Base-by-base conservation (phyloP, 805 yeast genomes). In the Jamesozyma rosinii region DNA sequence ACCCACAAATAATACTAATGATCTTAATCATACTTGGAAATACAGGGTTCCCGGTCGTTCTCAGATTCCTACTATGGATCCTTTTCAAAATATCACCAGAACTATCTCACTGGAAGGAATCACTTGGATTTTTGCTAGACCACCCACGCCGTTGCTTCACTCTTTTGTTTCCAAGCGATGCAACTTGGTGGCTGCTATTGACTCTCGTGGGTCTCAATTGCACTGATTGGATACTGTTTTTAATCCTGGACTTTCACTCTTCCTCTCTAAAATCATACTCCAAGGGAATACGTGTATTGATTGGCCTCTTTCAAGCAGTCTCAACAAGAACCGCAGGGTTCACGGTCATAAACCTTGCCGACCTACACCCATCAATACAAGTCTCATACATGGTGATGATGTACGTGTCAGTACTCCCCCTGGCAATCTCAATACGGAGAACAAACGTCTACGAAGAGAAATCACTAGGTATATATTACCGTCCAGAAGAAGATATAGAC, bases 131-230 rank as follows among this genome's bases (percentile, higher is more conserved):
- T 52, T 63, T 90, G 43, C 68, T 90, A 37, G 96, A 89, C 48
- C 98, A 90, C 63, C 98, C 98, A 1, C 77, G 98, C 55, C 81
- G 98, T 52, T 90, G 97, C 58, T 92, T 90, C 58, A 88, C 97
- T 3, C 65, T 90, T 45, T 68, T 92, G 43, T 92, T 90, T 53
- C 97, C 97, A 0, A 75, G 90, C 3, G 79, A 79, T 2, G 92
- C 97, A 1, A 90, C 97, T 0, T 87, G 95, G 95, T 87, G 96
- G 95, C 69, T 92, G 32, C 70, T 88, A 40, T 69, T 76, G 44
- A 84, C 88, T 19, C 68, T 90, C 47, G 70, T 89, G 15, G 71
- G 71, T 0, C 64, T 90, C 50, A 89, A 89, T 58, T 75, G 71
- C 1, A 71, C 79, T 9, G 98, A 92, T 62, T 71, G 88, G 69